Evolutionary conservation across 176 grass and related monocot species (phyloP), one percentile per base, ranked within the genome.

Genomic region (Olyra latifolia): DNA sequence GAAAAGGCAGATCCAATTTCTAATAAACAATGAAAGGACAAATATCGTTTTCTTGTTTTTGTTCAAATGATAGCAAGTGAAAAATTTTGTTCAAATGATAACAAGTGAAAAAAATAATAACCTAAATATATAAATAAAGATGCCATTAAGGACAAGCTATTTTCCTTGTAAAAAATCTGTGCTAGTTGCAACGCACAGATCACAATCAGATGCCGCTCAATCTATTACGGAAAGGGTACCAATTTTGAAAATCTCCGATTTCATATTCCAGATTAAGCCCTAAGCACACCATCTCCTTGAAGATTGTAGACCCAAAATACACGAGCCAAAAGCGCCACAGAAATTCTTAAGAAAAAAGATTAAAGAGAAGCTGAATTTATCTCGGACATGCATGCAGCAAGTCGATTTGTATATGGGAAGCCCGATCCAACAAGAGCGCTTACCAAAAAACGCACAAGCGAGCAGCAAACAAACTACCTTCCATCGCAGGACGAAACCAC

Each of bases 401-500:
- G 43, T 32, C 39, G 9, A 30, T 32, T 47, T 4, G 39, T 29
- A 14, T 42, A 70, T 42, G 53, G 55, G 70, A 77, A 41, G 12
- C 41, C 49, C 27, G 49, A 61, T 14, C 75, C 38, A 35, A 13
- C 22, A 57, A 62, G 13, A 23, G 35, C 15, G 8, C 39, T 20
- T 7, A 52, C 16, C 28, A 0, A 19, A 77, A 35, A 35, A 25
- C 3, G 35, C 20, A 17, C 38, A 66, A 56, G 5, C 44, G 15
- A 41, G 44, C 16, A 41, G 55, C 58, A 48, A 71, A 40, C 20
- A 78, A 78, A 62, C 74, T 7, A 60, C 64, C 59, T 86, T 80
- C 58, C 84, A 73, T 73, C 32, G 25, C 14, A 47, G 19, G 50
- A 80, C 39, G 29, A 59, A 57, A 24, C 68, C 17, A 25, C 60